A percentile compares a stretch with the other conserved stretches of the same genome.
Conservation (phyloP, 805 yeast genomes). For the Jamesozyma hellenica region DNA sequence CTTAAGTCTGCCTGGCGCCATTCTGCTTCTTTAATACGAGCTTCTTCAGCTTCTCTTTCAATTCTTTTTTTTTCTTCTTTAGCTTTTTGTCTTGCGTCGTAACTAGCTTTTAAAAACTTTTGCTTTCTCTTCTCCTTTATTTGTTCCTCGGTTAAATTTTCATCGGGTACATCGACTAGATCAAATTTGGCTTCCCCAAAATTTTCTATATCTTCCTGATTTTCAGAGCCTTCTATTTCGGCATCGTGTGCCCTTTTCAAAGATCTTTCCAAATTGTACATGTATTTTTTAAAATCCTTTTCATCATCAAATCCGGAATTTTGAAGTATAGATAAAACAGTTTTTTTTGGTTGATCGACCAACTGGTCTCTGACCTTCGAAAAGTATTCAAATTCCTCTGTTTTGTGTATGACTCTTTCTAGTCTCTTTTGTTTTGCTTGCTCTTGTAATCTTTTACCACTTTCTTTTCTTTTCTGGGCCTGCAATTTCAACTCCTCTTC, state of each 20-base stretch:
- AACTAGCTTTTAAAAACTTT: conserved; percentile 69
- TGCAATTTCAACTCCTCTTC: conserved; percentile 74
- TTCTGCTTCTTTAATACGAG: conserved; percentile 53
- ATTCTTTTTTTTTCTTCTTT: conserved; percentile 68
- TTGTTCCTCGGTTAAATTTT: conserved; percentile 66
- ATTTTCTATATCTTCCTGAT: conserved; percentile 35
- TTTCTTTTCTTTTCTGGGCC: conserved; percentile 72
- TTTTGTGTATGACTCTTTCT: conserved; percentile 71
- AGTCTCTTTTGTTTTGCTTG: conserved; percentile 79
- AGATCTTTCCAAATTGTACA: conserved; percentile 54
- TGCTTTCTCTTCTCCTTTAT: conserved; percentile 82
- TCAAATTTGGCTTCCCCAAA: conserved; percentile 48
- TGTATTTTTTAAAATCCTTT: conserved; percentile 57
- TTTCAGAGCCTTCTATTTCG: conserved; percentile 50
- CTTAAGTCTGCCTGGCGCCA: conserved; percentile 68
- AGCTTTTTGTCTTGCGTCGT: conserved; percentile 78
- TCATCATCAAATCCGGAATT: conserved; percentile 74
- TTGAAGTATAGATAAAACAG: conserved; percentile 44
- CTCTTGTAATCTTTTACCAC: conserved; percentile 81
- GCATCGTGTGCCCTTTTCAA: conserved; percentile 57
- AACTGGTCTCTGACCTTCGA: conserved; percentile 46
- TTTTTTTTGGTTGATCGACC: conserved; percentile 40
- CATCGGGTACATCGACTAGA: conserved; percentile 75
- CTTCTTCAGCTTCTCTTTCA: conserved; percentile 47
- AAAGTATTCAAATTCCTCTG: conserved; percentile 70